A percentile compares a stretch with the other conserved stretches of the same genome.
These are phyloP conservation scores for Penicillium sp. DNA, from an alignment of 2,329 filamentous ascomycete species.

Conservation along the genomic window DNA sequence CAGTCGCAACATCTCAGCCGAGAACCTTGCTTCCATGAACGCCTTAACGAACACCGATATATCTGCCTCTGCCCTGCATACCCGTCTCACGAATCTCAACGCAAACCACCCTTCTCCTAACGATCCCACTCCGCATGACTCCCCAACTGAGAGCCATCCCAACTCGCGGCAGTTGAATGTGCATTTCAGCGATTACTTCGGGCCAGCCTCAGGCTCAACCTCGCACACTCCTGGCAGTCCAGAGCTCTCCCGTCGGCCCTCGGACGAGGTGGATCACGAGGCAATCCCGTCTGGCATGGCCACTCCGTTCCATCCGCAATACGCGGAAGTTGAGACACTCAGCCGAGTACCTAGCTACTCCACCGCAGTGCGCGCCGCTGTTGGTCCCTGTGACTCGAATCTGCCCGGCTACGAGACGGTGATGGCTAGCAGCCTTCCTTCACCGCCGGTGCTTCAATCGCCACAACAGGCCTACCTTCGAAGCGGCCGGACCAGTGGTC, in stretches of 20 bases:
- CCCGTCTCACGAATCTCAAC: constrained; percentile 64
- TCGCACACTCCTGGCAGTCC: constrained; percentile 39
- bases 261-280: constrained; percentile 53
- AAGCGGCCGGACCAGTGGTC: constrained; percentile 42
- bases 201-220: constrained; percentile 35
- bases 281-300: constrained; percentile 50
- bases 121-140: constrained; percentile 19
- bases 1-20: constrained; percentile 74
- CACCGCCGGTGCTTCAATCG: constrained; percentile 35
- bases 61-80: constrained; percentile 69
- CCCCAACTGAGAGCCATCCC: constrained; percentile 23
- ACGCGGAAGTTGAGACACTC: constrained; percentile 65
- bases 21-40: constrained; percentile 72
- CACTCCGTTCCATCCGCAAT: constrained; percentile 47
- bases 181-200: constrained; percentile 38
- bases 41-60: constrained; percentile 58
- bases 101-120: constrained; percentile 33
- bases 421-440: constrained; percentile 32
- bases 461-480: constrained; percentile 46
- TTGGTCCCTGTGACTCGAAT: constrained; percentile 55
- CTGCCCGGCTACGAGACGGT: constrained; percentile 72
- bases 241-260: constrained; percentile 50
- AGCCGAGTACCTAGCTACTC: constrained; percentile 78
- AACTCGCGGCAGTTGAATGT: constrained; percentile 33
- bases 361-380: constrained; percentile 71